Evolutionary conservation across 2,329 filamentous ascomycete species (phyloP), one percentile per base, ranked within the genome.

Genomic region (Aspergillus vadensis): DNA sequence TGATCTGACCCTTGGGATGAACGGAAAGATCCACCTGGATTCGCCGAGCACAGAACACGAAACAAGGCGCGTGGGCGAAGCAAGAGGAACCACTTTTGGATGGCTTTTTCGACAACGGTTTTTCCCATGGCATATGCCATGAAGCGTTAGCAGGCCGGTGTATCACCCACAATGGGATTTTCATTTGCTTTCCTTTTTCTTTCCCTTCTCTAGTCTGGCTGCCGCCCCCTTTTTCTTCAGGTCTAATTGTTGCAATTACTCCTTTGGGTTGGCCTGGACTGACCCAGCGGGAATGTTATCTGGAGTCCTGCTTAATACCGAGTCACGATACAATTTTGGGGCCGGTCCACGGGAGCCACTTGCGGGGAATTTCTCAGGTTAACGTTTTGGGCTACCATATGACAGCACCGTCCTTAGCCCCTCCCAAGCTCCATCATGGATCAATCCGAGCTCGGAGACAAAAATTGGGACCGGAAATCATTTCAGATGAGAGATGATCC

Each of bases 1-100:
- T 36, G 32, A 36, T 63, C 60, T 57, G 60, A 63, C 63, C 25
- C 25, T 50, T 27, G 27, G 27, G 47, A 63, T 62, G 57, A 44
- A 57, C 53, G 25, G 38, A 55, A 23, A 57, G 58, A 55, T 60
- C 65, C 60, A 67, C 63, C 32, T 43, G 25, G 49, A 32, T 44
- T 36, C 41, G 30, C 48, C 52, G 55, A 53, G 57, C 58, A 59
- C 55, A 52, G 55, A 56, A 50, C 47, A 50, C 47, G 47, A 25
- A 50, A 50, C 52, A 56, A 25, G 43, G 19, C 48, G 54, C 52
- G 58, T 61, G 56, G 32, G 52, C 36, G 39, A 43, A 50, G 56
- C 51, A 30, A 27, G 56, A 61, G 59, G 56, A 27, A 51, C 59
- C 44, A 39, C 47, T 32, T 32, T 55, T 51, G 25, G 23, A 55